Conservation (phyloP, 768 basidiomycete genomes). For the Leucocoprinus birnbaumii region DNA sequence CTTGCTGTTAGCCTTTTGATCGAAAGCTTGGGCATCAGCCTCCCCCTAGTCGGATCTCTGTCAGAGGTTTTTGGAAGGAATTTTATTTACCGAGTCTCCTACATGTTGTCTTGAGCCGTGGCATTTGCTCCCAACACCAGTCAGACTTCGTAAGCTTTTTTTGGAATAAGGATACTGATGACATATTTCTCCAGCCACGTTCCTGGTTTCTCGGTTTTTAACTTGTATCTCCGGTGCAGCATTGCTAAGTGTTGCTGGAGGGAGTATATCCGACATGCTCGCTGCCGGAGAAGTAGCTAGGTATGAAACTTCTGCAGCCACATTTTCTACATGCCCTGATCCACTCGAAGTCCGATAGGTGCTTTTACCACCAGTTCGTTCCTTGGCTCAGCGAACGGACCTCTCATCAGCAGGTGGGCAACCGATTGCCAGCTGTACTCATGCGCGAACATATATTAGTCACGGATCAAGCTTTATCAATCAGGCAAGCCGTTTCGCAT, state of each 20-base stretch:
- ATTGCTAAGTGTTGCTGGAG: constrained; percentile 56
- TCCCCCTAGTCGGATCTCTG: constrained; percentile 51
- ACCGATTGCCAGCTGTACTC: too few relatives aligned
- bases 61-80: constrained; percentile 64
- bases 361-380: constrained; percentile 55
- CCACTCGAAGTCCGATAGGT: constrained; percentile 40
- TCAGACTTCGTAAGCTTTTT: too few relatives aligned
- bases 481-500: too few relatives aligned
- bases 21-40: constrained; percentile 54
- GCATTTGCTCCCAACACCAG: constrained; percentile 70
- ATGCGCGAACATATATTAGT: too few relatives aligned
- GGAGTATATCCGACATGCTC: constrained; percentile 55
- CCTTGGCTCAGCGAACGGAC: constrained; percentile 50
- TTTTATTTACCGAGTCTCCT: constrained; percentile 60
- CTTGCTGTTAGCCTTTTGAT: constrained; percentile 58
- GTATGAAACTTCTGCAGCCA: constrained; percentile 31
- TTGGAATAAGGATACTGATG: too few relatives aligned
- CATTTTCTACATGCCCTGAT: neutral
- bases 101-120: constrained; percentile 64
- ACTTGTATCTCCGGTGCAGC: constrained; percentile 57
- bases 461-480: constrained; percentile 57
- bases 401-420: constrained; percentile 55
- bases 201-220: constrained; percentile 55
- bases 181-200: constrained; percentile 42
- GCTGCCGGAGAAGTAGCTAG: constrained; percentile 54